These are phyloP conservation scores for Diplodia scrobiculata DNA, from an alignment of 2,329 filamentous ascomycete species.

Conservation along the genomic window DNA sequence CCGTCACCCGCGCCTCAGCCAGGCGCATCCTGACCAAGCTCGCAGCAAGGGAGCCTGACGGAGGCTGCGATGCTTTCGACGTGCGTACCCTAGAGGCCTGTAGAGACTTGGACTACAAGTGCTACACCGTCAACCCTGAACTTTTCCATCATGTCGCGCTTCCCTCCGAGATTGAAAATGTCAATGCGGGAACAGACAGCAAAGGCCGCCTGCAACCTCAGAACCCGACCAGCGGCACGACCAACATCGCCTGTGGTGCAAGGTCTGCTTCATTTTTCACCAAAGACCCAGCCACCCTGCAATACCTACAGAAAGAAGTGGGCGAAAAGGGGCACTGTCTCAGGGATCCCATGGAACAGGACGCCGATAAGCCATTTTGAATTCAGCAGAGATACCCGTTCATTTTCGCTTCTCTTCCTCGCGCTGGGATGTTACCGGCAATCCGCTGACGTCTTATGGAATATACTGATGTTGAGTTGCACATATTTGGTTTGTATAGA, in stretches of 20 bases:
- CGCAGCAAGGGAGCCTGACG: constrained; percentile 21
- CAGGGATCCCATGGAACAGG: constrained; percentile 31
- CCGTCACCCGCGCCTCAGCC: constrained; percentile 41
- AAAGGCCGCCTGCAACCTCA: constrained; percentile 21
- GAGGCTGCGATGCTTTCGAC: constrained; percentile 43
- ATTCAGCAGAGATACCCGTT: constrained; percentile 16
- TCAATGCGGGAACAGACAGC: constrained; percentile 31
- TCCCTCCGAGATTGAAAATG: constrained; percentile 39
- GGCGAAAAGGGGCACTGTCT: constrained; percentile 37
- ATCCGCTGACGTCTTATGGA: neutral
- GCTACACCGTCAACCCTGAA: constrained; percentile 45
- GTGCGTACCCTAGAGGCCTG: constrained; percentile 46
- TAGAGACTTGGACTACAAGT: constrained; percentile 41
- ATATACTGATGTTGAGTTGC: neutral
- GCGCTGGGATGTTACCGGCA: neutral
- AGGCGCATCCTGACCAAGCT: constrained; percentile 37
- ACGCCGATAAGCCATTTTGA: constrained; percentile 26
- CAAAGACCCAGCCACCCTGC: constrained; percentile 34
- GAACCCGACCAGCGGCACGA: constrained; percentile 29
- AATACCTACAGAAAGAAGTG: constrained; percentile 37
- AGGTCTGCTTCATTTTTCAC: constrained; percentile 36
- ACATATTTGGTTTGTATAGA: neutral
- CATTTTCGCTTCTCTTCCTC: neutral
- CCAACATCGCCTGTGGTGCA: constrained; percentile 42
- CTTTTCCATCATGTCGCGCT: constrained; percentile 46